Conservation (phyloP, 352 stramenopile genomes). For the Phytopythium delawarense region DNA sequence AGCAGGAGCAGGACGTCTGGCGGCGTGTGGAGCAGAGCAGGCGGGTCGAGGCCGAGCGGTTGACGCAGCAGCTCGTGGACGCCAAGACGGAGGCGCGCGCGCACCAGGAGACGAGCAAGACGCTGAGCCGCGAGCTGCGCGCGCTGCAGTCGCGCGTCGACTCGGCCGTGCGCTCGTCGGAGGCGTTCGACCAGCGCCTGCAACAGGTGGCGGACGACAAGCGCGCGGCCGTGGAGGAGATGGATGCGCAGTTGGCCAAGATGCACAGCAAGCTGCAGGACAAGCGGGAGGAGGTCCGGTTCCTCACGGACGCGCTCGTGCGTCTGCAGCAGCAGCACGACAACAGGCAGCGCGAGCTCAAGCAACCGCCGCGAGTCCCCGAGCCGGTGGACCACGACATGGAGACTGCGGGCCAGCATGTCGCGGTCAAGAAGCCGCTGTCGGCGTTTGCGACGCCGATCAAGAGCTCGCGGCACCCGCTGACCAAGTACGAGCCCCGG, state of each 20-base stretch:
- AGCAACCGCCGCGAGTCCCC: slow-evolving; percentile 10
- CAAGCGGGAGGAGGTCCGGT: slow-evolving; percentile 53
- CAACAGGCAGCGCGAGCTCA: slow-evolving; percentile 1
- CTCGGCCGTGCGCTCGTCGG: slow-evolving; percentile 34
- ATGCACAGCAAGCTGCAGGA: slow-evolving; percentile 47
- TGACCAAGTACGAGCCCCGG: not conserved
- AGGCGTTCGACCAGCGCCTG: slow-evolving; percentile 51
- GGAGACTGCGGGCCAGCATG: not conserved
- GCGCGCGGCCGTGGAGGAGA: slow-evolving; percentile 24
- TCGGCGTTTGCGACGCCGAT: not conserved
- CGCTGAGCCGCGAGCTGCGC: slow-evolving; percentile 34
- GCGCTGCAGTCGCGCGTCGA: slow-evolving; percentile 47
- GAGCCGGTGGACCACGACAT: not conserved
- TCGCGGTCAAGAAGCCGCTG: not conserved
- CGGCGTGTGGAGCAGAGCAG: slow-evolving; percentile 17
- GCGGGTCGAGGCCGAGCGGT: slow-evolving; percentile 25
- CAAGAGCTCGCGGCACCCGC: not conserved
- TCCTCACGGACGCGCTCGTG: slow-evolving; percentile 49
- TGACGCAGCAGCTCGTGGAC: slow-evolving; percentile 24
- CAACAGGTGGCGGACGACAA: slow-evolving; percentile 40
- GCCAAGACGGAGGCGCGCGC: slow-evolving; percentile 25
- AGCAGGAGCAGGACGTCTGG: slow-evolving; percentile 54
- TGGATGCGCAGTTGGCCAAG: slow-evolving; percentile 29
- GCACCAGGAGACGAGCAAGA: slow-evolving; percentile 29
- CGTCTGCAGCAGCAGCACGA: slow-evolving; percentile 20